A percentile compares a stretch with the other conserved stretches of the same genome.
phyloP scores from a whole-genome alignment of 176 grass and related monocot species.

The Melocanna baccifera region DNA sequence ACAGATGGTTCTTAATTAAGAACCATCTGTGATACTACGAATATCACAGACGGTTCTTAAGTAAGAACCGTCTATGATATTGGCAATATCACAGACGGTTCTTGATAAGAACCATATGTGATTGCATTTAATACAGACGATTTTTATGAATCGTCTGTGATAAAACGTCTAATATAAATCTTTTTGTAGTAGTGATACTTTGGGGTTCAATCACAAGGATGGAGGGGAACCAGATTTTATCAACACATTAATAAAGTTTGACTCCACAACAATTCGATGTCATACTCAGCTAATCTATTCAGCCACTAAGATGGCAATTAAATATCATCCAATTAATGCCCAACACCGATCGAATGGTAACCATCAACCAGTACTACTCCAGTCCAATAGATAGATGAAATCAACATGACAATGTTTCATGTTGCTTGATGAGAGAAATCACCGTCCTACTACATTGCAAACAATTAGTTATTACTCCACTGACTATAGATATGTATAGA shows the following conservation, averaged over 20 bases:
- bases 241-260: constrained; percentile 24
- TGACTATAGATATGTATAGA: too few relatives aligned
- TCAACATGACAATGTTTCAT: background rate
- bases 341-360: background rate
- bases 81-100: too few relatives aligned
- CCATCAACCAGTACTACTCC: background rate
- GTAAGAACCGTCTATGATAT: too few relatives aligned
- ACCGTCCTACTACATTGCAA: background rate
- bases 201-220: background rate
- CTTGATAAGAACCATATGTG: too few relatives aligned
- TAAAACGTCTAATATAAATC: too few relatives aligned
- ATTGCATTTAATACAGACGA: too few relatives aligned
- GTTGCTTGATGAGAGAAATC: background rate
- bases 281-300: constrained; percentile 28
- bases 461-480: background rate
- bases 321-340: constrained; percentile 17
- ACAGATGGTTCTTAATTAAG: too few relatives aligned
- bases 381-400: constrained; percentile 15
- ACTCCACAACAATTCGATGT: constrained; percentile 13
- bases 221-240: constrained; percentile 17
- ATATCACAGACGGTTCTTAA: too few relatives aligned
- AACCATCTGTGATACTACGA: too few relatives aligned
- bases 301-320: constrained; percentile 26
- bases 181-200: too few relatives aligned
- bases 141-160: too few relatives aligned